Percentiles rank a stretch among this genome's conserved stretches.
phyloP scores from a whole-genome alignment of 805 yeast genomes.

The Jamesozyma rosinii region DNA sequence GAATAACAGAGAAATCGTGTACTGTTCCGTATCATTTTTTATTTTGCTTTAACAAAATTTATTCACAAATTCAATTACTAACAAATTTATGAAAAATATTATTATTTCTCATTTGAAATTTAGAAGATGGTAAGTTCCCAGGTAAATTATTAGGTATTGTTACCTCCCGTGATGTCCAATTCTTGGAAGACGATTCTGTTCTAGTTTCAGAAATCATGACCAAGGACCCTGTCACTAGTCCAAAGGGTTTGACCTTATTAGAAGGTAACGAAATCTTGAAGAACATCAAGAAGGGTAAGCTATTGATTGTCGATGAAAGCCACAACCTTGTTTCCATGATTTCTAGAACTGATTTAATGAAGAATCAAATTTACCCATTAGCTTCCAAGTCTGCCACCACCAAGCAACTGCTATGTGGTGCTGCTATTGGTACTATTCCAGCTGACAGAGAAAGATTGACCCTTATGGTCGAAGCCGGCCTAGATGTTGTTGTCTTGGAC shows the following conservation, averaged over 20 bases:
- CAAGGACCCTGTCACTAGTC: constrained; percentile 72
- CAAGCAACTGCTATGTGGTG: constrained; percentile 96
- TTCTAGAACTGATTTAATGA: constrained; percentile 93
- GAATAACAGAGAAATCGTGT: background rate
- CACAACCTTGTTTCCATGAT: constrained; percentile 78
- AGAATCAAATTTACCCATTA: constrained; percentile 84
- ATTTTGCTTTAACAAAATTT: constrained; percentile 2
- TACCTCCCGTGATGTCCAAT: constrained; percentile 95
- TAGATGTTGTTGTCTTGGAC: constrained; percentile 91
- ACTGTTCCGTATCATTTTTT: background rate
- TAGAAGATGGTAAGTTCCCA: constrained; percentile 77
- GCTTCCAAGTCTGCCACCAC: constrained; percentile 91
- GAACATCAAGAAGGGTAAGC: constrained; percentile 91
- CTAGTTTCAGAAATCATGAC: constrained; percentile 80
- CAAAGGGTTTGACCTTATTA: constrained; percentile 67
- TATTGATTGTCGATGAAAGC: constrained; percentile 76
- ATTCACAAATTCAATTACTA: background rate
- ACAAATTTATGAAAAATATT: background rate
- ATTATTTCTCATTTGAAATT: background rate
- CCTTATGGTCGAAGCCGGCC: constrained; percentile 87
- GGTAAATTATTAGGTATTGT: constrained; percentile 91
- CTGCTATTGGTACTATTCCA: constrained; percentile 91
- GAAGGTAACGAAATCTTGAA: constrained; percentile 89
- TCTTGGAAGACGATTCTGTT: constrained; percentile 63
- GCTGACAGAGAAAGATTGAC: constrained; percentile 79